Base-by-base conservation (phyloP, 1,284 basidiomycete genomes). In the Trichosporon faecale region DNA sequence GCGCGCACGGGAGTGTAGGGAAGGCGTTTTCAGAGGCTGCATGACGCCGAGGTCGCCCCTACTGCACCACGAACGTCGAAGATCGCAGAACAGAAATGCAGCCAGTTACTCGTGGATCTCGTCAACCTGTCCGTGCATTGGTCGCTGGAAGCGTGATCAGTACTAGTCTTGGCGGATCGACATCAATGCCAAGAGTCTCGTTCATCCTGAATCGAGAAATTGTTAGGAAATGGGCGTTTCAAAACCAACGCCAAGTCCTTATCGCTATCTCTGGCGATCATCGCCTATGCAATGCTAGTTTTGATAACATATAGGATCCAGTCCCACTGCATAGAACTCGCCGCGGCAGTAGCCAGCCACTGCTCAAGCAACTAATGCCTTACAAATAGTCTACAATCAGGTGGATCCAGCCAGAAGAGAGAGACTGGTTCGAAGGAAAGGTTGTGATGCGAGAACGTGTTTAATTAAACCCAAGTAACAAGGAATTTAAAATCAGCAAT, bases 311-410 rank as follows among this genome's bases (percentile, higher is more conserved):
- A 6, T 46, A 44, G 44, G 64, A 65, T 46, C 64, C 64, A 49
- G 64, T 65, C 64, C 44, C 64, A 27, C 25, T 65, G 44, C 64
- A 65, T 65, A 65, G 40, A 40, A 31, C 57, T 61, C 57, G 57
- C 57, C 18, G 57, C 25, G 6, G 57, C 57, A 61, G 57, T 18
- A 61, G 57, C 57, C 57, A 61, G 57, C 57, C 57, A 61, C 57
- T 61, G 57, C 57, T 61, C 52, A 61, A 61, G 31, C 33, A 31
- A 61, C 57, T n/a, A 61, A 18, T 31, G 18, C 29, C 29, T 18
- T 61, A 61, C 57, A 61, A n/a, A n/a, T 31, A 61, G 57, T 31
- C 57, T 31, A 29, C 57, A 31, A 9, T 31, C 27, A 16, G 14
- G 16, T 31, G 18, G 57, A n/a, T 61, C 57, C 57, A 61, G 57